These are phyloP conservation scores for Aspergillus sp. DNA, from an alignment of 2,329 filamentous ascomycete species.

Conservation along the genomic window DNA sequence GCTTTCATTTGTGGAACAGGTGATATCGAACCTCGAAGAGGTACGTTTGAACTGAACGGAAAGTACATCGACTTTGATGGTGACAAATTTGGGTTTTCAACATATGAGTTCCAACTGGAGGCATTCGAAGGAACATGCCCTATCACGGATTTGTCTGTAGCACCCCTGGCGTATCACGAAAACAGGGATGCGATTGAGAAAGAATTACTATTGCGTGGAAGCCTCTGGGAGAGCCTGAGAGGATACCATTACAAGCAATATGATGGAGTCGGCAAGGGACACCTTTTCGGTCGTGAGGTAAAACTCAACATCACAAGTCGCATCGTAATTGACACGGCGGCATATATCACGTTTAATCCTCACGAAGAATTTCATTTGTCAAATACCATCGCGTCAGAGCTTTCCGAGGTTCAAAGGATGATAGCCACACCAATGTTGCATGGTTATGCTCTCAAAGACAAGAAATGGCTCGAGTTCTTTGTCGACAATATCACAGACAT, in stretches of 20 bases:
- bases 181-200: background rate
- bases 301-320: conserved; percentile 25
- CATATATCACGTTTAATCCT: conserved; percentile 52
- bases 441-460: conserved; percentile 52
- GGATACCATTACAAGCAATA: background rate
- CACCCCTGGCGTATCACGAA: background rate
- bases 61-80: background rate
- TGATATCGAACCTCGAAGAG: background rate
- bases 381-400: conserved; percentile 22
- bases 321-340: conserved; percentile 55
- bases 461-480: conserved; percentile 40
- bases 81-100: background rate
- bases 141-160: background rate
- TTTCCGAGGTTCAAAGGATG: conserved; percentile 46
- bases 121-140: background rate
- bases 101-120: background rate
- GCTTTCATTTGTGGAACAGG: background rate
- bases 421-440: conserved; percentile 46
- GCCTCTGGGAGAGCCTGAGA: background rate
- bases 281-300: background rate
- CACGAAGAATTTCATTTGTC: conserved; percentile 20
- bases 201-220: background rate
- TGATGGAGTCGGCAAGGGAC: background rate
- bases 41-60: background rate
- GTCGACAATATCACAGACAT: conserved; percentile 46